Conservation (phyloP, 345 rosid genomes). For the Odontarrhena argentea region DNA sequence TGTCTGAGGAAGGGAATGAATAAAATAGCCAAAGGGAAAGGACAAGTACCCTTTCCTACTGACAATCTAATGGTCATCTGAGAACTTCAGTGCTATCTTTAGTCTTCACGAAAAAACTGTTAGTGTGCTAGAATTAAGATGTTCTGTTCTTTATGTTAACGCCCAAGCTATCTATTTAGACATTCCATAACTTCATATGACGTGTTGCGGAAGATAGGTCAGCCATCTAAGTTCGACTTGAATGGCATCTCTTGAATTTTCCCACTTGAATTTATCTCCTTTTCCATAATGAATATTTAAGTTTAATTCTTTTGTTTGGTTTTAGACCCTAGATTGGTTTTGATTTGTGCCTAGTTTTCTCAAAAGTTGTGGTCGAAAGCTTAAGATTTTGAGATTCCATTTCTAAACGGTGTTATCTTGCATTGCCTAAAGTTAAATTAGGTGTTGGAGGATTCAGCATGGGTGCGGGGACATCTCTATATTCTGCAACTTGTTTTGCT, state of each 20-base stretch:
- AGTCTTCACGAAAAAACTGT: not conserved
- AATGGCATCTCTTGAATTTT: constrained; percentile 8
- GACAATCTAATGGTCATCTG: not conserved
- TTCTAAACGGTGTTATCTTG: constrained; percentile 30
- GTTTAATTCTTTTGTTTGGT: constrained; percentile 21
- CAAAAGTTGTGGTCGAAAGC: not conserved
- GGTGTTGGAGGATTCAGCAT: constrained; percentile 99
- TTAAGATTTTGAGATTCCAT: not conserved
- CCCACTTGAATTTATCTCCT: not conserved
- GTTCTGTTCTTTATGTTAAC: too few species aligned
- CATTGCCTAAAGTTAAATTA: constrained; percentile 67
- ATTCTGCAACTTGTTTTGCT: constrained; percentile 80
- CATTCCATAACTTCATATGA: too few species aligned
- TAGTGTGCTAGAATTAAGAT: not conserved
- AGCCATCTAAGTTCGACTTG: too few species aligned
- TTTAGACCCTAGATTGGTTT: not conserved
- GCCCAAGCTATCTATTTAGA: too few species aligned
- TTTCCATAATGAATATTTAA: not conserved
- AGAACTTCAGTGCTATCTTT: not conserved
- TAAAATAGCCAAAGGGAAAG: not conserved
- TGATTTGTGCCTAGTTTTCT: not conserved
- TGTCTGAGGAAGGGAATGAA: not conserved
- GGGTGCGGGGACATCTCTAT: constrained; percentile 93
- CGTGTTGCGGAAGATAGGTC: too few species aligned
- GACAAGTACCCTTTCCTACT: not conserved